Evolutionary conservation across 805 yeast genomes (phyloP), one percentile per base, ranked within the genome.

Genomic region (Saccharomycopsis synnaedendra): DNA sequence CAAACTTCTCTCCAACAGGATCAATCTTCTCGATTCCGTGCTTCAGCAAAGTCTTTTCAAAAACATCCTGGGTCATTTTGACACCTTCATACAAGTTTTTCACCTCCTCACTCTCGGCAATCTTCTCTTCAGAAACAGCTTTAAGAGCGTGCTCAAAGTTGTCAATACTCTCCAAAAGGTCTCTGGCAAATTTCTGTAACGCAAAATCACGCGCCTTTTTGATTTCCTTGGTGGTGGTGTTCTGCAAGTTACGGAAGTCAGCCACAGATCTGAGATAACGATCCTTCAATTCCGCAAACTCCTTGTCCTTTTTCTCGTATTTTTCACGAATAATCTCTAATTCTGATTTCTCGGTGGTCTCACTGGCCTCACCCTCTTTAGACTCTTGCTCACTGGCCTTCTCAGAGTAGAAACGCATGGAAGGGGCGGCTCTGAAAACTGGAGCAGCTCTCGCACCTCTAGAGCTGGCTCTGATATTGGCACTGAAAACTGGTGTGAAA

Each of bases 171-270:
- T 88, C 96, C 57, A 88, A 72, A 61, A 88, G 73, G 57, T 88
- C 97, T 65, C 79, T 83, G 55, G 95, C 93, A 62, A 88, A 88
- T 65, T 86, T 88, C 65, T 88, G 95, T 55, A 89, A 71, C 0
- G 96, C 96, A 67, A 81, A 88, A 60, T 86, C 96, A 61, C 74
- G 82, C 47, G 96, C 87, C 68, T 85, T 85, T 66, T 84, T 82
- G 48, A 85, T 71, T 63, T 89, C 96, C 57, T 85, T 75, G 67
- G 85, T 83, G 51, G 96, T 86, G 45, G 89, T 80, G 61, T 85
- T 90, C 70, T 88, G 97, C 58, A 88, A 71, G 67, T 85, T 87
- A 58, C 95, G 79, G 80, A 87, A 89, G 64, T 88, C 97, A 30
- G 96, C 96, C 49, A 87, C 75, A 29, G 95, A 75, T 57, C 95